Evolutionary conservation across 805 yeast species (phyloP).

Genomic region (Saccharomycopsis sp.): DNA sequence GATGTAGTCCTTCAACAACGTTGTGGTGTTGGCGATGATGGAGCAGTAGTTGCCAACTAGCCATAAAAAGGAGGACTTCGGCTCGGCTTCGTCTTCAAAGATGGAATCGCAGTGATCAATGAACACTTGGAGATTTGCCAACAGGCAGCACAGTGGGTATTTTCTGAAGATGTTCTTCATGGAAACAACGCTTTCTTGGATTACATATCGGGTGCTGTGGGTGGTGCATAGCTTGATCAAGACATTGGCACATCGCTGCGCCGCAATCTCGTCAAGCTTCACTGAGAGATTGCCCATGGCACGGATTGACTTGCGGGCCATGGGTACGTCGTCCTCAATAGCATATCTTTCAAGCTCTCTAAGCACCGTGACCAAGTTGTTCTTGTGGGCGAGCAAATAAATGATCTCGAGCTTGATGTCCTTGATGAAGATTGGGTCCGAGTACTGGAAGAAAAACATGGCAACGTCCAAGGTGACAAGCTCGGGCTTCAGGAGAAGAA

Average conservation of each 20-base stretch:
- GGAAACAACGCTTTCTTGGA: conserved; percentile 72
- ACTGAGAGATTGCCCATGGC: conserved; percentile 86
- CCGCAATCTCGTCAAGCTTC: conserved; percentile 37
- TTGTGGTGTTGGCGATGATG: conserved; percentile 25
- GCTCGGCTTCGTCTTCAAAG: conserved; percentile 67
- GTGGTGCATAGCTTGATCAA: conserved; percentile 50
- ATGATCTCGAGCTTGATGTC: conserved; percentile 86
- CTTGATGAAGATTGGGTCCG: conserved; percentile 81
- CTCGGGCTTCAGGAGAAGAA: conserved; percentile 57
- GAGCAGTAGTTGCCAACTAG: conserved; percentile 67
- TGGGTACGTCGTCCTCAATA: conserved; percentile 73
- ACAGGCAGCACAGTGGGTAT: conserved; percentile 42
- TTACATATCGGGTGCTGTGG: conserved; percentile 60
- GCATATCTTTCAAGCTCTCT: conserved; percentile 79
- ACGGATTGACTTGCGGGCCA: conserved; percentile 78
- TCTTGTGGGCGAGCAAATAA: conserved; percentile 62
- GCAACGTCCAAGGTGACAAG: conserved; percentile 57
- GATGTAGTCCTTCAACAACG: conserved; percentile 28
- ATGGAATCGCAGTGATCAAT: conserved; percentile 24
- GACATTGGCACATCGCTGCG: conserved; percentile 47
- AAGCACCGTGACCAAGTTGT: conserved; percentile 51
- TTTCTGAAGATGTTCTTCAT: conserved; percentile 69
- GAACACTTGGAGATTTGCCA: neutral
- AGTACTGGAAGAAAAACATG: conserved; percentile 70
- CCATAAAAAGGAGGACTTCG: conserved; percentile 76